Evolutionary conservation across 2,329 filamentous ascomycete genomes (phyloP).

Genomic region (Grosmannia huntii): DNA sequence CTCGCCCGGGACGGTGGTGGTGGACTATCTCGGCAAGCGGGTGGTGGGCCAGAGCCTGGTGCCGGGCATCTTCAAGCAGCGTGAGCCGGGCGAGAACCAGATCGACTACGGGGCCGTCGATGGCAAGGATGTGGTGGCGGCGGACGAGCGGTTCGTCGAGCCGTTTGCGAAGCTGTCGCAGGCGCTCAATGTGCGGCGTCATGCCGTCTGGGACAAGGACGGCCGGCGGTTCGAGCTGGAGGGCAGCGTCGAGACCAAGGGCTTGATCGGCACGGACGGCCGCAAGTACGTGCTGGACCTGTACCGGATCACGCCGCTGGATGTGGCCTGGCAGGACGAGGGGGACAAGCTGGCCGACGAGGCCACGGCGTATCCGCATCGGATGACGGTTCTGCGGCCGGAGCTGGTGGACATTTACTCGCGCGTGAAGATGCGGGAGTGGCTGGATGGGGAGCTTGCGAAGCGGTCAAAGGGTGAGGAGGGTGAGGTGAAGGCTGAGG

Average conservation of each 20-base stretch:
- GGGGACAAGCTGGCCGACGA: conserved; percentile 27
- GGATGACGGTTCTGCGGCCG: conserved; percentile 85
- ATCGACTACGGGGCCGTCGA: conserved; percentile 98
- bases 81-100: conserved; percentile 93
- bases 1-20: conserved; percentile 88
- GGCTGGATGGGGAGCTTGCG: conserved; percentile 67
- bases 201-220: conserved; percentile 97
- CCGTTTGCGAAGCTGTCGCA: conserved; percentile 87
- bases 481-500: background rate
- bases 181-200: conserved; percentile 81
- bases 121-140: conserved; percentile 87
- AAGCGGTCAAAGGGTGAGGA: conserved; percentile 29
- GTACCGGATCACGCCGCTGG: conserved; percentile 86
- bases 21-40: conserved; percentile 94
- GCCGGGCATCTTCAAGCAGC: conserved; percentile 97
- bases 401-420: conserved; percentile 83
- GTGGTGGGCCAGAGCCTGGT: conserved; percentile 97
- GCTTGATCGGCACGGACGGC: conserved; percentile 89
- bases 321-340: conserved; percentile 83
- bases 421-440: conserved; percentile 77
- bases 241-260: conserved; percentile 95
- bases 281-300: conserved; percentile 96
- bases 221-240: conserved; percentile 81
- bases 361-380: conserved; percentile 63
- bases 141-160: conserved; percentile 71